Conservation (phyloP, 202 grass and related monocot species). For the Cymbopogon flexuosus region DNA sequence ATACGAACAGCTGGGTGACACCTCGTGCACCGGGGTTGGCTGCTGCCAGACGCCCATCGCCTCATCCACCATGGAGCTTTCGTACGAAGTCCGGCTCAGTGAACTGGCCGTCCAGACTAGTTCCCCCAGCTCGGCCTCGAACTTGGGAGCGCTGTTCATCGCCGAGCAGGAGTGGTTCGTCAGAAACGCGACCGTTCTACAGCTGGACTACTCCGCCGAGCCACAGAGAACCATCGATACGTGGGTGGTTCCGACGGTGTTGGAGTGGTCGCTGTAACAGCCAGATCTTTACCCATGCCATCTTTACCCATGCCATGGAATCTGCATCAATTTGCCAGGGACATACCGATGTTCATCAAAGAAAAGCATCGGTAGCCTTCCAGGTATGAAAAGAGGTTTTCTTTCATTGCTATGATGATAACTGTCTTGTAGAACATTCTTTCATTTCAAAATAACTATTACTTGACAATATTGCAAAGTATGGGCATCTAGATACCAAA, state of each 20-base stretch:
- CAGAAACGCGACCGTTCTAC: not conserved
- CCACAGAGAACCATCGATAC: not conserved
- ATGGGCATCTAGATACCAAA: not conserved
- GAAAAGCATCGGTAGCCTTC: not conserved
- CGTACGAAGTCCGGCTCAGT: not conserved
- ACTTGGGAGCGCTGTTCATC: not conserved
- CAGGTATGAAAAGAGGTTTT: not conserved
- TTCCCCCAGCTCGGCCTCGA: not conserved
- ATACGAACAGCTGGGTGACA: not conserved
- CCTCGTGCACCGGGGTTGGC: not conserved
- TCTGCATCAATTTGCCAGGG: conserved; percentile 45
- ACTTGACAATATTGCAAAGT: not conserved
- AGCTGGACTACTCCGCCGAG: not conserved
- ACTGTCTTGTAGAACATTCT: not conserved
- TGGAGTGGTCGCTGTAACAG: conserved; percentile 30
- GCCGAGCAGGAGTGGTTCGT: not conserved
- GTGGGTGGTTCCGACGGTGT: not conserved
- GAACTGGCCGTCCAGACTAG: not conserved
- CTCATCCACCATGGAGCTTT: not conserved
- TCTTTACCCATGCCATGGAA: conserved; percentile 44
- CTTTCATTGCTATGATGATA: not conserved
- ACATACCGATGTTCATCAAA: conserved; percentile 34
- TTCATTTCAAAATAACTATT: not conserved
- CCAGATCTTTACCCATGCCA: too few relatives aligned
- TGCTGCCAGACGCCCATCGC: not conserved